Conservation (phyloP, 176 grass and related monocot species). For the Musa acuminata region DNA sequence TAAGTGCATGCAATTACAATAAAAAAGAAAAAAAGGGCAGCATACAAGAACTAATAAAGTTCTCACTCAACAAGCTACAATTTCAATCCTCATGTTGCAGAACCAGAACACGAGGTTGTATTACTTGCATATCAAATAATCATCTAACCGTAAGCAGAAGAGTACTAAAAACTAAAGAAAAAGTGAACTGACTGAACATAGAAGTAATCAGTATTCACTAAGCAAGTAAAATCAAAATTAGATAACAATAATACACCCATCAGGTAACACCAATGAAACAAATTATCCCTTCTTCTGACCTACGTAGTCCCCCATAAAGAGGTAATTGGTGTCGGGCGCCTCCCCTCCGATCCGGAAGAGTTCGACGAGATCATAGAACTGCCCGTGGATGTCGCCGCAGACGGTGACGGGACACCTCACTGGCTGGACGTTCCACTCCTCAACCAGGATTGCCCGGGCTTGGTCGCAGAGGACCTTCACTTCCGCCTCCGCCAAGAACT, state of each 20-base stretch:
- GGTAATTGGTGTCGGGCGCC: constrained; percentile 92
- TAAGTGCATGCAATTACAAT: no score
- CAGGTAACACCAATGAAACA: background rate
- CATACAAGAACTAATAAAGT: no score
- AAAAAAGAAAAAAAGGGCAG: no score
- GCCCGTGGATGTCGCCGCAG: constrained; percentile 94
- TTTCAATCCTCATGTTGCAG: no score
- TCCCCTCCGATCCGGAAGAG: constrained; percentile 95
- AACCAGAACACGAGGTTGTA: no score
- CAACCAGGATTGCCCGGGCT: constrained; percentile 86
- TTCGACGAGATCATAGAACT: constrained; percentile 99
- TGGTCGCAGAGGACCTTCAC: constrained; percentile 90
- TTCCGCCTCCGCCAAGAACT: constrained; percentile 56
- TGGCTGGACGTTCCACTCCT: constrained; percentile 99
- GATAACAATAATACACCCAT: background rate
- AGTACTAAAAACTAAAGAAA: no score
- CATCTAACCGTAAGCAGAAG: no score
- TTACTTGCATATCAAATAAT: no score
- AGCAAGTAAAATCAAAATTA: background rate
- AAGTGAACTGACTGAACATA: no score
- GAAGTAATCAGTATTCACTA: background rate
- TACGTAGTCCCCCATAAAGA: constrained; percentile 98
- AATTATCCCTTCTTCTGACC: constrained; percentile 28
- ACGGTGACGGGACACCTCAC: constrained; percentile 94
- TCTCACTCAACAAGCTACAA: no score